Evolutionary conservation across 495 filamentous ascomycete species (phyloP).

Genomic region (Penicillium simplicissimum): DNA sequence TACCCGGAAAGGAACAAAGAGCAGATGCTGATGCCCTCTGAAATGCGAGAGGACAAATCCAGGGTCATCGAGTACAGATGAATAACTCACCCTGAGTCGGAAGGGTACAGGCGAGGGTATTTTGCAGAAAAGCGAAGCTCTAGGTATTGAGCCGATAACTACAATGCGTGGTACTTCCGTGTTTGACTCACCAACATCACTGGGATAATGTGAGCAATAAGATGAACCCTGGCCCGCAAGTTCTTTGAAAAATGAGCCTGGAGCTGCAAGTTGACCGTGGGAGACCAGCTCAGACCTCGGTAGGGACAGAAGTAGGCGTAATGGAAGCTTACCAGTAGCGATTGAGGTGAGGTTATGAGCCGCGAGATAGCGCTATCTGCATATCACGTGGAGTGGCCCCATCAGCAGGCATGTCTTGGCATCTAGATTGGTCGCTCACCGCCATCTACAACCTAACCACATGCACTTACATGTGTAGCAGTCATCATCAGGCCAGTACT

Average conservation of each 20-base stretch:
- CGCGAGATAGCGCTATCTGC: neutral
- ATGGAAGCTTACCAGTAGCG: neutral
- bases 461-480: neutral
- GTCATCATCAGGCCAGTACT: neutral
- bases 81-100: neutral
- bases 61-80: neutral
- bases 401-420: neutral
- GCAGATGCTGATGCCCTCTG: neutral
- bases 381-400: neutral
- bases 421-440: neutral
- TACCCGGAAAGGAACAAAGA: neutral
- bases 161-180: neutral
- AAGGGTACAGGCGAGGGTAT: neutral
- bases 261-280: neutral
- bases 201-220: neutral
- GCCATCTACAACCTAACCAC: neutral
- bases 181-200: neutral
- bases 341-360: neutral
- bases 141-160: neutral
- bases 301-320: neutral
- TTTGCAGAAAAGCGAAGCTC: neutral
- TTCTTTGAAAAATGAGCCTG: neutral
- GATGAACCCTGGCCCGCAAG: too few relatives aligned
- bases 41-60: neutral
- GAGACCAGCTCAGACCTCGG: constrained; percentile 2